Percentiles rank a stretch among this genome's conserved stretches.
Conservation (phyloP, 192 early-diverging fungal species). For the Nowakowskiella sp. region DNA sequence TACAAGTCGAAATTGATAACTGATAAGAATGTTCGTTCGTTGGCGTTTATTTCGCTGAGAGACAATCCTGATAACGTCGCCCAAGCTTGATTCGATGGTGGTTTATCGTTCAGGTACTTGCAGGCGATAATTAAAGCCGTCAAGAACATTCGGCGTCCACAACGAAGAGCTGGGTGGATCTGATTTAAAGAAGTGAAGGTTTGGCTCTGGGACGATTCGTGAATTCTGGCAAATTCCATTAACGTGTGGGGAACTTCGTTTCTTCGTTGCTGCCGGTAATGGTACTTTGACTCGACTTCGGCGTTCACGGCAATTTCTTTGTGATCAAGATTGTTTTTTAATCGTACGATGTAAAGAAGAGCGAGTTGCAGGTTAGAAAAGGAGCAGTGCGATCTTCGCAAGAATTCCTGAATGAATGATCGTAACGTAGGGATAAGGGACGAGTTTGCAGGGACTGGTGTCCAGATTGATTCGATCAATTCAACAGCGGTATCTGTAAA, state of each 20-base stretch:
- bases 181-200: conserved; percentile 25
- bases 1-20: conserved; percentile 69
- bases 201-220: background rate
- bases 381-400: conserved; percentile 65
- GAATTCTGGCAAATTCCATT: no score
- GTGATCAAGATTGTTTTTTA: conserved; percentile 26
- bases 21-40: conserved; percentile 69
- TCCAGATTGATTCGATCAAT: conserved; percentile 56
- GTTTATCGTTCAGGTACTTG: conserved; percentile 63
- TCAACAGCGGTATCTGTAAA: conserved; percentile 54
- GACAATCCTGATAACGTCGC: conserved; percentile 72
- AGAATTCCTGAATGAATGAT: conserved; percentile 67
- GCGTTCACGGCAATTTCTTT: no score
- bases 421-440: conserved; percentile 44
- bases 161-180: conserved; percentile 60
- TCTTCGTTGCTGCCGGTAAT: background rate
- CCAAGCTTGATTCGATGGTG: conserved; percentile 64
- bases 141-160: conserved; percentile 56
- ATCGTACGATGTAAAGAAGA: conserved; percentile 61
- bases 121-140: conserved; percentile 58
- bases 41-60: conserved; percentile 66
- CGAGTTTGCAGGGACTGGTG: conserved; percentile 13
- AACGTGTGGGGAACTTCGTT: background rate
- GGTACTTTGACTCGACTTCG: background rate
- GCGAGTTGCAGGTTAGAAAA: conserved; percentile 75